Evolutionary conservation across 305 asterid genomes (phyloP).

Genomic region (Monarda citriodora): DNA sequence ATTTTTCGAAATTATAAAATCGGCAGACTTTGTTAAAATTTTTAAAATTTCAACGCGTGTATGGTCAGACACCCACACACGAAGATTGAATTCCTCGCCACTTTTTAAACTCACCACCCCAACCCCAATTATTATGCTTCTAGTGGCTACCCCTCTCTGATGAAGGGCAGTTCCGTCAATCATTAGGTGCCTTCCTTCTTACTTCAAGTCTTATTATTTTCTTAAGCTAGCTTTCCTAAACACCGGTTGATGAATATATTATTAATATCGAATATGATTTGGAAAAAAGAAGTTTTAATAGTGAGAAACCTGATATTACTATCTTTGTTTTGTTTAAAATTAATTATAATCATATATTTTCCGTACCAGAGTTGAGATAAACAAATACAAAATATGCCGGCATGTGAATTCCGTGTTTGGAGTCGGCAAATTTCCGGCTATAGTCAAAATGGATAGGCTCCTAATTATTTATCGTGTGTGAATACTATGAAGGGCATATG

Average conservation of each 20-base stretch:
- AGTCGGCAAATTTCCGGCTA: constrained; percentile 18
- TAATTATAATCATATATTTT: no score
- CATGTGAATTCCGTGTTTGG: constrained; percentile 6
- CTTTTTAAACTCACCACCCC: constrained; percentile 22
- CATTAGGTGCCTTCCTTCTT: neutral
- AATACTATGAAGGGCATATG: constrained; percentile 19
- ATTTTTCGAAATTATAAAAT: constrained; percentile 14
- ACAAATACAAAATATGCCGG: no score
- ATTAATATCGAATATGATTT: neutral
- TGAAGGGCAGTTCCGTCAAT: constrained; percentile 20
- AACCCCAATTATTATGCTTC: constrained; percentile 24
- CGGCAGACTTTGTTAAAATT: constrained; percentile 27
- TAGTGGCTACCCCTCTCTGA: constrained; percentile 22
- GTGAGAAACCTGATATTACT: no score
- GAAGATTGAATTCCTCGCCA: constrained; percentile 31
- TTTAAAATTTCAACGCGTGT: constrained; percentile 33
- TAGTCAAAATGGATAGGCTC: constrained; percentile 19
- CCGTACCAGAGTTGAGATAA: no score
- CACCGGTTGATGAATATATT: no score
- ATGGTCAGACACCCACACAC: constrained; percentile 27
- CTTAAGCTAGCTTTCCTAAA: no score
- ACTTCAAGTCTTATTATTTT: neutral
- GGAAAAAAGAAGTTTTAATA: neutral
- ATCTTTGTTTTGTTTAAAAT: no score
- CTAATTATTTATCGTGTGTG: neutral